Evolutionary conservation across 352 stramenopile genomes (phyloP), one percentile per base, ranked within the genome.

Genomic region (Phytophthora sp.): DNA sequence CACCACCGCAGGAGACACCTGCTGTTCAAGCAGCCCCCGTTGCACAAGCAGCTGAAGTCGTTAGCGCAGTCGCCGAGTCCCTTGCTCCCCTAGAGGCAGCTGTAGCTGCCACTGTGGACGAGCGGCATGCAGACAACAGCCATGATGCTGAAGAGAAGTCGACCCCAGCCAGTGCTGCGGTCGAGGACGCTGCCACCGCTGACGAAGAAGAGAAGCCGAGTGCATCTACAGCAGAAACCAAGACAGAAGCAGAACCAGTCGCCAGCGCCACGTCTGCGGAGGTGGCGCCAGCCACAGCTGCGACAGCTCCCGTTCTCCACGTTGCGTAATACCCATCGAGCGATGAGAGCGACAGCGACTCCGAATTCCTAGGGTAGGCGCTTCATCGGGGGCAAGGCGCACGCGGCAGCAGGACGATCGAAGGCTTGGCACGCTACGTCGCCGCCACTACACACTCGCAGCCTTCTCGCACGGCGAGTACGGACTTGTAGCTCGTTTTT

Each of bases 321-420:
- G 34, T 34, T 23, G 38, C 42, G 17, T 56, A 66, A 26, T 73
- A 72, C 41, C 62, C 62, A 21, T 76, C 67, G 10, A 76, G 67
- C 45, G 57, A 74, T 21, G 72, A 76, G 18, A 70, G 55, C 26
- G 66, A 74, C 21, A 60, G 27, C 23, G 66, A 81, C 23, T 69
- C 67, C 4, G 65, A 78, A 43, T 76, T 67, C 44, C 49, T 59
- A 17, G 56, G 56, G 17, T 79, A 66, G 35, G 37, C 28, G 13
- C 20, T 60, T 6, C 4, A 11, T 2, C 32, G 20, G 5, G 46
- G n/a, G 13, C 11, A 15, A 23, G 20, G 28, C 17, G 49, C 31
- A 64, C 35, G 54, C 23, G 24, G 39, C 45, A 59, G 27, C 46
- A 69, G 26, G 58, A 69, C 58, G 64, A 65, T 60, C 49, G 58